Conservation (phyloP, 192 early-diverging fungal genomes). For the Phycomyces blakesleeanus region DNA sequence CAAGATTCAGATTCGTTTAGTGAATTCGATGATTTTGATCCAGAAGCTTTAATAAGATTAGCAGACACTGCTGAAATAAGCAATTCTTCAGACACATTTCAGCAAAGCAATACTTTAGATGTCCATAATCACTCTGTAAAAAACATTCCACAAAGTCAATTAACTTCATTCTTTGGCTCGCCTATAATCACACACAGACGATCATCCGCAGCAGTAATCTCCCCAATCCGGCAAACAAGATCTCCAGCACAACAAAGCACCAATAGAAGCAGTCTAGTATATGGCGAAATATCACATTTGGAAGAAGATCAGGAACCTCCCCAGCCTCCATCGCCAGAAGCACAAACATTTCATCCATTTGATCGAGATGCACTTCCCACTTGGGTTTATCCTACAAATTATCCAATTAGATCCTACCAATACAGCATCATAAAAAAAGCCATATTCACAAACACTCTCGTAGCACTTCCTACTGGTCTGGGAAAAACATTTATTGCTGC, state of each 20-base stretch:
- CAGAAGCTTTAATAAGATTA: not conserved
- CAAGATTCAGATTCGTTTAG: not conserved
- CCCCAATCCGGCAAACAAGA: too few relatives aligned
- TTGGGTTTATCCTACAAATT: constrained; percentile 80
- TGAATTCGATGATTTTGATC: constrained; percentile 5
- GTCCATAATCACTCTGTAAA: too few relatives aligned
- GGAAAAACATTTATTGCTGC: constrained; percentile 96
- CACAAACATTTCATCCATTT: constrained; percentile 44
- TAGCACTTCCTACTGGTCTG: constrained; percentile 79
- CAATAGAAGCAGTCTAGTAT: not conserved
- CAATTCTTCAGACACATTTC: too few relatives aligned
- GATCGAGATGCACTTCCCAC: constrained; percentile 44
- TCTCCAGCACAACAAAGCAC: not conserved
- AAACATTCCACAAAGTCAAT: too few relatives aligned
- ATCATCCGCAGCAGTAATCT: too few relatives aligned
- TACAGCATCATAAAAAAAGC: constrained; percentile 76
- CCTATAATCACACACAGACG: too few relatives aligned
- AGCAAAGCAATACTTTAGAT: too few relatives aligned
- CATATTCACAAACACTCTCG: constrained; percentile 81
- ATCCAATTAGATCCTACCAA: constrained; percentile 77
- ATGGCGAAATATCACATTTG: not conserved
- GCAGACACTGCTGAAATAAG: not conserved
- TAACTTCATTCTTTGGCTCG: too few relatives aligned
- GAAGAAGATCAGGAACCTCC: constrained; percentile 17
- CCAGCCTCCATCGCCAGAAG: constrained; percentile 16